A percentile compares a stretch with the other conserved stretches of the same genome.
phyloP scores from a whole-genome alignment of 306 rosid genomes.

The Lagenaria siceraria region DNA sequence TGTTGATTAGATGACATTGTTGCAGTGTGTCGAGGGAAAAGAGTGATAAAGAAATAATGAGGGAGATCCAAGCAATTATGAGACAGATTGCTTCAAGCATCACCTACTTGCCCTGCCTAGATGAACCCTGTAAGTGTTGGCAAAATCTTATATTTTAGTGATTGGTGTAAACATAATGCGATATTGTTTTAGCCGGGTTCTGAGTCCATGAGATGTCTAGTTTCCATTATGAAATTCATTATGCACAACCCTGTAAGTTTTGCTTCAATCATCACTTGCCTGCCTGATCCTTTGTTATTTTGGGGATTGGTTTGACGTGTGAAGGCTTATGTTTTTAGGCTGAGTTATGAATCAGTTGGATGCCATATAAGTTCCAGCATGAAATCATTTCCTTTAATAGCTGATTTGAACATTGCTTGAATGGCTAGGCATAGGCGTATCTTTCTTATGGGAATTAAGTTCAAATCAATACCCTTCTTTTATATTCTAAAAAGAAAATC shows the following conservation, averaged over 20 bases:
- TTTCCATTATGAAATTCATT: background rate
- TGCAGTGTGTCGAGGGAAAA: conserved; percentile 74
- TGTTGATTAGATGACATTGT: background rate
- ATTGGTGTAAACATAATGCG: background rate
- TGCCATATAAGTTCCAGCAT: background rate
- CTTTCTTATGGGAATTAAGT: background rate
- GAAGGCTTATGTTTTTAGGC: background rate
- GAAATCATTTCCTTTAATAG: background rate
- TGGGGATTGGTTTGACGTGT: too few species aligned
- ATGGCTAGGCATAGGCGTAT: background rate
- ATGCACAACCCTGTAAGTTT: background rate
- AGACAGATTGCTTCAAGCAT: conserved; percentile 98
- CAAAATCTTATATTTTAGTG: background rate
- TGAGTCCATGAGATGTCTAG: background rate
- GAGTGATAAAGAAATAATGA: conserved; percentile 98
- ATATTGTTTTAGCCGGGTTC: background rate
- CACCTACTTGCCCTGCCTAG: conserved; percentile 95
- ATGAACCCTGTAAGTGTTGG: conserved; percentile 60
- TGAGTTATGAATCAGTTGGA: background rate
- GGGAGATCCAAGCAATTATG: conserved; percentile 99
- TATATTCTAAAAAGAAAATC: background rate
- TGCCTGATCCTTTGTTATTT: too few species aligned
- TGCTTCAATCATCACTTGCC: background rate
- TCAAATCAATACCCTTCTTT: background rate
- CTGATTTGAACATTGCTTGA: background rate